Conservation (phyloP, 2,329 filamentous ascomycete species). For the Exophiala mesophila region DNA sequence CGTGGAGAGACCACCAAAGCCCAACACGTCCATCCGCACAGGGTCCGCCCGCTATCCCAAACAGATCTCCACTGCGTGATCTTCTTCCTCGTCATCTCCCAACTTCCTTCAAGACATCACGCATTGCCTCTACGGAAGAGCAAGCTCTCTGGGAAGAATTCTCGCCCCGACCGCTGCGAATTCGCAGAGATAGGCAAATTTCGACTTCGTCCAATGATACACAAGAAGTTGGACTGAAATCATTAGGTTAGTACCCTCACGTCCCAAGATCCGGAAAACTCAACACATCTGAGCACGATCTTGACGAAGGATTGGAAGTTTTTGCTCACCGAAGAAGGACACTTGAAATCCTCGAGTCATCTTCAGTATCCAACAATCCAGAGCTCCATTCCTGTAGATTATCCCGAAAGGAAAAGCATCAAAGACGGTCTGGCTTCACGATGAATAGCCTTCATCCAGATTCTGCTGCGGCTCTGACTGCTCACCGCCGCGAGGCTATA, state of each 20-base stretch:
- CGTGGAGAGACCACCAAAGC: too few relatives aligned
- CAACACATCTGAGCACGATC: not conserved
- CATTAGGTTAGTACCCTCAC: too few relatives aligned
- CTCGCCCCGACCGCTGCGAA: slow-evolving; percentile 13
- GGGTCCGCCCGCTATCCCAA: slow-evolving; percentile 8
- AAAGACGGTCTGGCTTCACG: slow-evolving; percentile 34
- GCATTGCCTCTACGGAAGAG: slow-evolving; percentile 4
- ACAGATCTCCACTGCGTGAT: slow-evolving; percentile 11
- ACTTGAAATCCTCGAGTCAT: slow-evolving; percentile 11
- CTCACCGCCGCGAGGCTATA: slow-evolving; percentile 46
- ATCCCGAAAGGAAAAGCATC: slow-evolving; percentile 19
- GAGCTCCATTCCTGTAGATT: slow-evolving; percentile 1
- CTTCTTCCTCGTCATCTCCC: not conserved
- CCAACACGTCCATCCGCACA: not conserved
- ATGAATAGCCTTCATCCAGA: slow-evolving; percentile 22
- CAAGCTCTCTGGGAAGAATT: slow-evolving; percentile 14
- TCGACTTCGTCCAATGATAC: not conserved
- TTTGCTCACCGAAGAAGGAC: slow-evolving; percentile 7
- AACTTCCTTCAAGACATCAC: not conserved
- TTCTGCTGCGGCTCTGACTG: slow-evolving; percentile 38
- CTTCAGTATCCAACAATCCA: slow-evolving; percentile 7
- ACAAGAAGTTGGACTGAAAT: too few relatives aligned
- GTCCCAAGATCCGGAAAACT: too few relatives aligned
- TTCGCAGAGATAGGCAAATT: slow-evolving; percentile 9
- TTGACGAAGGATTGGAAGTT: not conserved